Conservation (phyloP, 2,329 filamentous ascomycete genomes). For the Neodidymelliopsis sp. region DNA sequence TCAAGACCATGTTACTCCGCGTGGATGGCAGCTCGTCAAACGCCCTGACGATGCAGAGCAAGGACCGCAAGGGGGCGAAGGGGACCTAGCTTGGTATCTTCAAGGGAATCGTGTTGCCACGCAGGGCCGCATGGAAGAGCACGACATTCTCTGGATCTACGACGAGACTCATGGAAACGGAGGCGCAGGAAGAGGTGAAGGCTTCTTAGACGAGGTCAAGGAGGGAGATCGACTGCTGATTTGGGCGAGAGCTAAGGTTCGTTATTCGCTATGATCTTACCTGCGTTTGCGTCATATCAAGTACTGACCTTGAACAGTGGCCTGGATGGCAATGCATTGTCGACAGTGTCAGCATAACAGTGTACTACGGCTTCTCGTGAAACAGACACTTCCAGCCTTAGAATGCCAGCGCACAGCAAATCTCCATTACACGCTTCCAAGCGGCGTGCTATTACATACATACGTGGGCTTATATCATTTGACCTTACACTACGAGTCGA, state of each 20-base stretch:
- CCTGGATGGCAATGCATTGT: constrained; percentile 42
- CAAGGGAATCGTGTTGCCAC: constrained; percentile 42
- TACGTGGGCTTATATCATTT: too few species aligned
- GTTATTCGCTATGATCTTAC: constrained; percentile 7
- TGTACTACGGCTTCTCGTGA: constrained; percentile 31
- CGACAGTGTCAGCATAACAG: constrained; percentile 25
- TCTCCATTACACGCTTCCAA: too few species aligned
- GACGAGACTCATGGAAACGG: constrained; percentile 25
- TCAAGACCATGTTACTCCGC: constrained; percentile 3
- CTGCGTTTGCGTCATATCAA: too few species aligned
- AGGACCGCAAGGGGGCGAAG: constrained; percentile 36
- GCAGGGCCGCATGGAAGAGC: constrained; percentile 7
- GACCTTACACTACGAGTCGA: too few species aligned
- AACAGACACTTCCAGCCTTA: too few species aligned
- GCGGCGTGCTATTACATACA: too few species aligned
- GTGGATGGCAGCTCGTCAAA: constrained; percentile 28
- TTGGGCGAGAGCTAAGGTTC: constrained; percentile 44
- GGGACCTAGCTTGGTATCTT: constrained; percentile 40
- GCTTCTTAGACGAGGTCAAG: constrained; percentile 34
- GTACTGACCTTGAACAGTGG: constrained; percentile 28
- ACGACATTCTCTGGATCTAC: constrained; percentile 32
- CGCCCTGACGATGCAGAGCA: constrained; percentile 26
- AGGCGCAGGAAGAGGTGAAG: constrained; percentile 36
- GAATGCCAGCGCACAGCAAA: too few species aligned
- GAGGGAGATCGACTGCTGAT: constrained; percentile 39